Evolutionary conservation across 345 rosid species (phyloP), one percentile per base, ranked within the genome.

Genomic region (Salix brachista): DNA sequence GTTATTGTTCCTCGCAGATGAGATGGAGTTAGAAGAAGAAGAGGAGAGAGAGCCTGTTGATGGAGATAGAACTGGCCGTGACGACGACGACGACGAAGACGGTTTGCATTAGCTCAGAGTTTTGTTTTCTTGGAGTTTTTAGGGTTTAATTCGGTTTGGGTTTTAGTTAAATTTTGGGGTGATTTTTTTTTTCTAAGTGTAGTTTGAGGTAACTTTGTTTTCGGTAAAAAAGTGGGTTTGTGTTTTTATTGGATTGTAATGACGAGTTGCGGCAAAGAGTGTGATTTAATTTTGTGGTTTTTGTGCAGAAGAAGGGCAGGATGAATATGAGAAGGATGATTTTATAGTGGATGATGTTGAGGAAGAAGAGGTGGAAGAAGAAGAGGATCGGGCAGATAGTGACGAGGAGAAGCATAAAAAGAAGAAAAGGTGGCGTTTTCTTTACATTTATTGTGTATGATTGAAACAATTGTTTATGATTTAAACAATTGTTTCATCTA

Each of bases 291-390:
- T 58, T 61, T 58, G 37, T 61, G 67, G 36, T 21, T 65, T 65
- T 71, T 79, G 44, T 81, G 84, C 90, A 90, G 94, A 90, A n/a
- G 90, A 88, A 75, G 98, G 89, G 67, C 95, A 86, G 69, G 89
- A 96, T 84, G 97, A 88, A 74, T 96, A 89, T 71, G 99, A 96
- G 83, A 84, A 94, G 81, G 99, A 96, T 77, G 98, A 92, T 48
- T 96, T 96, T 78, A 92, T 96, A 54, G 99, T 96, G 6, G 92
- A 85, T 83, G 97, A 91, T 83, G 88, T 81, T 62, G 92, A 89
- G 52, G 97, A 91, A 56, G 92, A 78, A 25, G 74, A 67, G 39
- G 89, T 77, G 2, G 89, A 80, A 11, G 93, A 92, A 66, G 97
- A 90, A 18, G 94, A 90, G 66, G 93, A 86, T 46, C 87, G 83